phyloP scores from a whole-genome alignment of 768 basidiomycete species.

The Pleurotus salmoneostramineus region DNA sequence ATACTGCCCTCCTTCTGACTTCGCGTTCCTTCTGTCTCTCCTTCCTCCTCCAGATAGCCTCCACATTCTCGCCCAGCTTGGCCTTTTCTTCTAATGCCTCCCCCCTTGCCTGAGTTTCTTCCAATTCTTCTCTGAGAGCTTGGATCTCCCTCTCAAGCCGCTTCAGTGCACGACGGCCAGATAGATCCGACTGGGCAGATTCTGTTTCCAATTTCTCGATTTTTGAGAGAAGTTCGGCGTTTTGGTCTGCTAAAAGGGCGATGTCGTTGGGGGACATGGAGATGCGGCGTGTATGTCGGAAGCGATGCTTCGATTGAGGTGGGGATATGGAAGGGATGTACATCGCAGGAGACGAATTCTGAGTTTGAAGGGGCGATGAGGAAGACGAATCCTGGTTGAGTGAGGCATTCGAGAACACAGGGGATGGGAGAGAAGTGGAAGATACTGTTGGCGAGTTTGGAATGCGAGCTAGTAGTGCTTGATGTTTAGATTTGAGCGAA shows the following conservation, averaged over 20 bases:
- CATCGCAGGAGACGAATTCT: slow-evolving; percentile 10
- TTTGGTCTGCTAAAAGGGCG: slow-evolving; percentile 74
- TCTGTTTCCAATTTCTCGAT: slow-evolving; percentile 75
- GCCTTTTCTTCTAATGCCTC: slow-evolving; percentile 70
- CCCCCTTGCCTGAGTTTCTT: slow-evolving; percentile 67
- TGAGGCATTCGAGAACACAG: slow-evolving; percentile 32
- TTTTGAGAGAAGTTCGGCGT: slow-evolving; percentile 73
- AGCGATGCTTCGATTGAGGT: slow-evolving; percentile 21
- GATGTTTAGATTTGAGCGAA: slow-evolving; percentile 65
- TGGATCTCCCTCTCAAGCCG: slow-evolving; percentile 80
- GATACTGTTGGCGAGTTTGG: slow-evolving; percentile 37
- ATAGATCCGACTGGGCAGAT: slow-evolving; percentile 58
- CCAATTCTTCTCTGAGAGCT: slow-evolving; percentile 68
- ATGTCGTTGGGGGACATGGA: slow-evolving; percentile 70
- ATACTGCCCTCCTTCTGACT: slow-evolving; percentile 26
- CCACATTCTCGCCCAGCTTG: slow-evolving; percentile 35
- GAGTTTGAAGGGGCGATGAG: slow-evolving; percentile 11
- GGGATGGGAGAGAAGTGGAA: slow-evolving; percentile 15
- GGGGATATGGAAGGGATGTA: slow-evolving; percentile 21
- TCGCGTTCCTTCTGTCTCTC: slow-evolving; percentile 46
- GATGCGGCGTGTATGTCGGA: slow-evolving; percentile 38
- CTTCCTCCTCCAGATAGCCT: slow-evolving; percentile 42
- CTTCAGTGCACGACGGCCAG: slow-evolving; percentile 65
- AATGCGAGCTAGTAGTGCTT: slow-evolving; percentile 63
- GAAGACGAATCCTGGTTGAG: slow-evolving; percentile 16